Evolutionary conservation across 805 yeast species (phyloP).

Genomic region (Zygoascus ofunaensis): DNA sequence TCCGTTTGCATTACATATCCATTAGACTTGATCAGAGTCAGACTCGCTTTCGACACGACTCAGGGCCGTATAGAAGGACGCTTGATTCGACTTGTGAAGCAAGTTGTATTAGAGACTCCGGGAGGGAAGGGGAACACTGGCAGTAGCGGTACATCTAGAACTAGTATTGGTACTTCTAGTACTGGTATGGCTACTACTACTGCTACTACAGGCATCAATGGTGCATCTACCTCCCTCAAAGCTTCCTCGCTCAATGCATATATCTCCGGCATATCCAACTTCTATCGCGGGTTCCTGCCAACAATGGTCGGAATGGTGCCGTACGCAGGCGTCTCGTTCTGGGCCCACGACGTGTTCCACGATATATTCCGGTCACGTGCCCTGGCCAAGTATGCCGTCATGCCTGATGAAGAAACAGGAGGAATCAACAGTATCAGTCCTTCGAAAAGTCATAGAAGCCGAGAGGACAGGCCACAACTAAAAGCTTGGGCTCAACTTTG

Average conservation of each 20-base stretch:
- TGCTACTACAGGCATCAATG: too few relatives aligned
- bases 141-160: neutral
- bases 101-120: conserved; percentile 20
- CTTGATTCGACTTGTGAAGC: conserved; percentile 21
- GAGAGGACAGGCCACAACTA: conserved; percentile 47
- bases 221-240: conserved; percentile 15
- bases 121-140: conserved; percentile 15
- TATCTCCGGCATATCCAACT: conserved; percentile 54
- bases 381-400: conserved; percentile 40
- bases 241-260: too few relatives aligned
- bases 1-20: conserved; percentile 90
- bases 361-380: conserved; percentile 65
- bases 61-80: conserved; percentile 18
- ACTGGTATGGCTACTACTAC: neutral
- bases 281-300: conserved; percentile 90
- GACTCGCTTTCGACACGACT: conserved; percentile 80
- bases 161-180: neutral
- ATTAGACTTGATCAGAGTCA: conserved; percentile 77
- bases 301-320: conserved; percentile 95
- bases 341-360: conserved; percentile 85
- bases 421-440: conserved; percentile 5
- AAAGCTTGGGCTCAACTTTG: conserved; percentile 83
- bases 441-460: conserved; percentile 20
- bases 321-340: conserved; percentile 94
- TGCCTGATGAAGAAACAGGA: conserved; percentile 10